phyloP scores from a whole-genome alignment of 179 eudicot genomes.

The Corrigiola litoralis region DNA sequence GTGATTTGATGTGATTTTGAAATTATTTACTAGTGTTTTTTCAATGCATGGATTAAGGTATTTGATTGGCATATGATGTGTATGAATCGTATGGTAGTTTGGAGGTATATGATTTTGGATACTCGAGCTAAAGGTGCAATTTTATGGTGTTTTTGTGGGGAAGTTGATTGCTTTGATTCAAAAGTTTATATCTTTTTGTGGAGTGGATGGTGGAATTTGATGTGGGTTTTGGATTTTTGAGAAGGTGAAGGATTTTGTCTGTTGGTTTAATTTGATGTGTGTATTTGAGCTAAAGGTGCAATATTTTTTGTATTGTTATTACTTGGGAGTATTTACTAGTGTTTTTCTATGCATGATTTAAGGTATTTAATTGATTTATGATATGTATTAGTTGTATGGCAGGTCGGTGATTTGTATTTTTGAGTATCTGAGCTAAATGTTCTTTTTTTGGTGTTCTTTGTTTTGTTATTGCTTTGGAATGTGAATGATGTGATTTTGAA shows the following conservation, averaged over 20 bases:
- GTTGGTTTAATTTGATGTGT: too few species aligned
- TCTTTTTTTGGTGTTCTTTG: background rate
- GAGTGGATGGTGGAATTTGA: background rate
- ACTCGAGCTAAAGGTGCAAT: background rate
- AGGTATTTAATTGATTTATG: too few species aligned
- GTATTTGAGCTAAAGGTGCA: background rate
- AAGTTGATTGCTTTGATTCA: background rate
- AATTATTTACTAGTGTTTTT: background rate
- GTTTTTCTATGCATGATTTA: background rate
- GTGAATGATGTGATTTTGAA: background rate
- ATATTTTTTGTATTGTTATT: background rate
- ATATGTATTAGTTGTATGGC: too few species aligned
- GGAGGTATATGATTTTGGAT: too few species aligned
- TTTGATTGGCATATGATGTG: too few species aligned
- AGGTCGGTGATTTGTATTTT: too few species aligned
- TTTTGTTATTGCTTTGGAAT: background rate
- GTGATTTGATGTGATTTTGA: background rate
- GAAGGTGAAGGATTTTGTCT: too few species aligned
- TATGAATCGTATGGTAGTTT: too few species aligned
- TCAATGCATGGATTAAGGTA: background rate
- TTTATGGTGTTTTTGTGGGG: background rate
- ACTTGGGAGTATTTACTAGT: background rate
- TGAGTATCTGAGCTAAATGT: background rate
- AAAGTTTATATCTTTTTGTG: background rate
- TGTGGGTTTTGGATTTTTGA: background rate